Evolutionary conservation across 140 eudicot species (phyloP).

Genomic region (Flaveria floridana): DNA sequence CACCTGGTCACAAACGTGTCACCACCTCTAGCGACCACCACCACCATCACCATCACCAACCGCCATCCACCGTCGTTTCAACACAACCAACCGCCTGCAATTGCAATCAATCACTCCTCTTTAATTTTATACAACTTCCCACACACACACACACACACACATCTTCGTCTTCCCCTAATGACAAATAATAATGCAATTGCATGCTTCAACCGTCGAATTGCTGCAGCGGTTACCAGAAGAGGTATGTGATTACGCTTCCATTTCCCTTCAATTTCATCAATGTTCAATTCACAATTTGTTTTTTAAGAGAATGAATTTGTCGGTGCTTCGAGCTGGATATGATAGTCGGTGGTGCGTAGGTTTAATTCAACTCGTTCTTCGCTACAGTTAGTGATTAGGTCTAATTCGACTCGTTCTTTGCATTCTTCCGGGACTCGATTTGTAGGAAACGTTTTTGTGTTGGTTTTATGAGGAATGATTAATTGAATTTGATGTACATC

Average conservation of each 20-base stretch:
- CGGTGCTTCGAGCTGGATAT: too few species aligned
- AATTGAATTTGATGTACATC: not conserved
- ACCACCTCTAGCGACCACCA: conserved; percentile 30
- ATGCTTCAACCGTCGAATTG: conserved; percentile 19
- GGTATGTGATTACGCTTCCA: conserved; percentile 22
- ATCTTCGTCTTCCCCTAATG: conserved; percentile 15
- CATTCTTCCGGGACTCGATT: not conserved
- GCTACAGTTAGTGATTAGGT: not conserved
- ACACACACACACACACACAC: too few species aligned
- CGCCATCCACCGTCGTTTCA: conserved; percentile 26
- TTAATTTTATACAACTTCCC: too few species aligned
- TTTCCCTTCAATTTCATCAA: conserved; percentile 17
- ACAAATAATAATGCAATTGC: conserved; percentile 31
- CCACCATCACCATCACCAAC: conserved; percentile 17
- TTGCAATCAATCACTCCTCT: too few species aligned
- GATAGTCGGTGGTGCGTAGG: too few species aligned
- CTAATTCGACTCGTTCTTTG: conserved; percentile 20
- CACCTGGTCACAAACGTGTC: conserved; percentile 43
- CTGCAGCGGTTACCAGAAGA: conserved; percentile 16
- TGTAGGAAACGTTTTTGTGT: not conserved
- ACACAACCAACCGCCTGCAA: too few species aligned
- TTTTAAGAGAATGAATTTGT: too few species aligned
- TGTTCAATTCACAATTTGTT: not conserved
- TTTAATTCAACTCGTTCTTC: too few species aligned
- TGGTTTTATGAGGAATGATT: not conserved